Percentiles rank a stretch among this genome's conserved stretches.
phyloP scores from a whole-genome alignment of 345 rosid genomes.

The Syzygium grande region DNA sequence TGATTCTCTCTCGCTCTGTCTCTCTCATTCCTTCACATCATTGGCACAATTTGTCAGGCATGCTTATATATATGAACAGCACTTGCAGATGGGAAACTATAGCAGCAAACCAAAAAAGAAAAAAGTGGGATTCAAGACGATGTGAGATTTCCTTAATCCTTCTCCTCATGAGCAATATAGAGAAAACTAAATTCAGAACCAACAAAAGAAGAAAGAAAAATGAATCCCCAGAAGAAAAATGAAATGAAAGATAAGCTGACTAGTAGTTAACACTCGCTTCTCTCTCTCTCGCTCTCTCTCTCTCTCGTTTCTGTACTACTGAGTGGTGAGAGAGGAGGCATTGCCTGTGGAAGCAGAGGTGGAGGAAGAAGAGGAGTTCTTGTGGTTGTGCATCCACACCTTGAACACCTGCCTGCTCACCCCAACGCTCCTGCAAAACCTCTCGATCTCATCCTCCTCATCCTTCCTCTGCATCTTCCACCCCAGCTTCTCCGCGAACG shows the following conservation, averaged over 20 bases:
- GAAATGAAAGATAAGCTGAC: background rate
- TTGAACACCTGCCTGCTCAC: constrained; percentile 53
- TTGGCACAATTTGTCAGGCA: background rate
- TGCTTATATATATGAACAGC: background rate
- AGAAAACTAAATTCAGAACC: background rate
- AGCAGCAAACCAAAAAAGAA: background rate
- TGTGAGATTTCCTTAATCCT: background rate
- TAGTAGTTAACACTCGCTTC: background rate
- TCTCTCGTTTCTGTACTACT: background rate
- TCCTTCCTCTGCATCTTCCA: constrained; percentile 55
- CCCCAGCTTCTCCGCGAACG: constrained; percentile 52
- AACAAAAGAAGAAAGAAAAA: background rate
- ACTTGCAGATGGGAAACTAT: background rate
- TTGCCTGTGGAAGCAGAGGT: constrained; percentile 35
- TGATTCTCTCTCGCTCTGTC: background rate
- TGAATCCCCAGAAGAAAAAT: background rate
- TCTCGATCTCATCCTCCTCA: constrained; percentile 47
- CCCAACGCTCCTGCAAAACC: constrained; percentile 45
- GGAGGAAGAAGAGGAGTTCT: constrained; percentile 26
- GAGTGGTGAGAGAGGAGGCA: constrained; percentile 48
- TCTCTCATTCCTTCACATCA: background rate
- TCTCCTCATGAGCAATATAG: background rate
- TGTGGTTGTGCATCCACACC: constrained; percentile 77
- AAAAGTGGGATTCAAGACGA: background rate
- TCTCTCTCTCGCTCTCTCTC: background rate